Evolutionary conservation across 768 basidiomycete species (phyloP).

Genomic region (Boletus sp.): DNA sequence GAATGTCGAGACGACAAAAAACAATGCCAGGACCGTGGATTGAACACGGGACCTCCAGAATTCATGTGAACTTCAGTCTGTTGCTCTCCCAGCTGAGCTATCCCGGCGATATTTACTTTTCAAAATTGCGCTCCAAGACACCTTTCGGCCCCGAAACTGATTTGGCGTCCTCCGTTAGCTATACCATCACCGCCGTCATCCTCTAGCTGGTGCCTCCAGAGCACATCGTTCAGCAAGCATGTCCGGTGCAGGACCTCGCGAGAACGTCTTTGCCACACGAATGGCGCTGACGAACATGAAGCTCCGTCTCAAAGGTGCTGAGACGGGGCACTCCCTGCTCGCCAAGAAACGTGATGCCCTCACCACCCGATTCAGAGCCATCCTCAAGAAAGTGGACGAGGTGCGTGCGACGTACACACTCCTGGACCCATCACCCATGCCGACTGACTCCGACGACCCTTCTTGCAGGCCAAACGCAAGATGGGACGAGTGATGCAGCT

Average conservation of each 20-base stretch:
- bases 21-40: slow-evolving; percentile 71
- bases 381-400: slow-evolving; percentile 97
- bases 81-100: slow-evolving; percentile 79
- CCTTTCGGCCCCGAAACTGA: too few species aligned
- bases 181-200: not conserved
- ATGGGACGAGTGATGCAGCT: slow-evolving; percentile 99
- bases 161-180: not conserved
- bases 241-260: slow-evolving; percentile 88
- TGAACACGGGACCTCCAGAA: slow-evolving; percentile 80
- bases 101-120: slow-evolving; percentile 38
- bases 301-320: slow-evolving; percentile 83
- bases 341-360: slow-evolving; percentile 98
- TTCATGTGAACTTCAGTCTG: slow-evolving; percentile 57
- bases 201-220: not conserved
- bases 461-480: slow-evolving; percentile 86
- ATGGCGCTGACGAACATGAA: slow-evolving; percentile 97
- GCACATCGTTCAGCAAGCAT: slow-evolving; percentile 41
- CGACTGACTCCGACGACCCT: slow-evolving; percentile 21
- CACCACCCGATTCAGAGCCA: slow-evolving; percentile 90
- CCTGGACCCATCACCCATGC: not conserved
- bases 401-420: slow-evolving; percentile 66
- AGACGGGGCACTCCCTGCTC: slow-evolving; percentile 91
- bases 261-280: slow-evolving; percentile 94
- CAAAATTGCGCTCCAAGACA: accelerated
- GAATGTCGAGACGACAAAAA: slow-evolving; percentile 12